Percentiles rank a stretch among this genome's conserved stretches.
Evolutionary conservation across 176 grass and related monocot species (phyloP).

Genomic region (Oryza glaberrima): DNA sequence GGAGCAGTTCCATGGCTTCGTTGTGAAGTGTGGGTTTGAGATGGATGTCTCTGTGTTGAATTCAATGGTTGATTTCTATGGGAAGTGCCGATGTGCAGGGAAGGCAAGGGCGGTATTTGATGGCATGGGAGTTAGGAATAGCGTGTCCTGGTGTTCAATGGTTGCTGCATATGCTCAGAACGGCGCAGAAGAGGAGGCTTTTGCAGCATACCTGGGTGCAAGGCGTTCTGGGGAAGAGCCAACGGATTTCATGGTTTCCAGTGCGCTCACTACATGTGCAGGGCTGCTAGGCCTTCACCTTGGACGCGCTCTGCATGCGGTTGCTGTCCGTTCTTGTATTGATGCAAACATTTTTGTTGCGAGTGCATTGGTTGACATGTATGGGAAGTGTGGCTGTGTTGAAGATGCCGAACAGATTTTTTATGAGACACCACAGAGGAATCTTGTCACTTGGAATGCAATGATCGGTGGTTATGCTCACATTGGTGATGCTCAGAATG

Average conservation of each 20-base stretch:
- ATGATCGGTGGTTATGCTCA: slow-evolving; percentile 80
- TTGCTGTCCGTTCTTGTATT: slow-evolving; percentile 61
- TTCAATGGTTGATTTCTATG: slow-evolving; percentile 76
- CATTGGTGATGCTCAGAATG: slow-evolving; percentile 58
- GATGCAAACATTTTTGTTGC: slow-evolving; percentile 72
- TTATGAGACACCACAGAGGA: slow-evolving; percentile 54
- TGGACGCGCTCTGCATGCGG: slow-evolving; percentile 61
- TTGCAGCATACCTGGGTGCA: slow-evolving; percentile 57
- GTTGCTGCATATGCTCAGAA: slow-evolving; percentile 66
- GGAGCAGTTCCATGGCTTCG: slow-evolving; percentile 64
- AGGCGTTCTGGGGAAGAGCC: slow-evolving; percentile 67
- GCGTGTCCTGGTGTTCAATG: slow-evolving; percentile 85
- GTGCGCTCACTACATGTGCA: slow-evolving; percentile 73
- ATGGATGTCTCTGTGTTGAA: slow-evolving; percentile 61
- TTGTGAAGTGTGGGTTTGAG: slow-evolving; percentile 50
- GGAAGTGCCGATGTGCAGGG: slow-evolving; percentile 54
- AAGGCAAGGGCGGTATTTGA: slow-evolving; percentile 67
- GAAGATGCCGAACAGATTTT: slow-evolving; percentile 60
- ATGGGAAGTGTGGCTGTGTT: slow-evolving; percentile 73
- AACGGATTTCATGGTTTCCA: slow-evolving; percentile 76
- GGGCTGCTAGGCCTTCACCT: slow-evolving; percentile 73
- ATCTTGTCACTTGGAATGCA: slow-evolving; percentile 74
- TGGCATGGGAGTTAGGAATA: slow-evolving; percentile 59
- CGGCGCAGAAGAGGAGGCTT: slow-evolving; percentile 69
- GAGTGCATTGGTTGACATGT: slow-evolving; percentile 81